Evolutionary conservation across 2,329 filamentous ascomycete genomes (phyloP), one percentile per base, ranked within the genome.

Genomic region (Pseudogymnoascus pannorum): DNA sequence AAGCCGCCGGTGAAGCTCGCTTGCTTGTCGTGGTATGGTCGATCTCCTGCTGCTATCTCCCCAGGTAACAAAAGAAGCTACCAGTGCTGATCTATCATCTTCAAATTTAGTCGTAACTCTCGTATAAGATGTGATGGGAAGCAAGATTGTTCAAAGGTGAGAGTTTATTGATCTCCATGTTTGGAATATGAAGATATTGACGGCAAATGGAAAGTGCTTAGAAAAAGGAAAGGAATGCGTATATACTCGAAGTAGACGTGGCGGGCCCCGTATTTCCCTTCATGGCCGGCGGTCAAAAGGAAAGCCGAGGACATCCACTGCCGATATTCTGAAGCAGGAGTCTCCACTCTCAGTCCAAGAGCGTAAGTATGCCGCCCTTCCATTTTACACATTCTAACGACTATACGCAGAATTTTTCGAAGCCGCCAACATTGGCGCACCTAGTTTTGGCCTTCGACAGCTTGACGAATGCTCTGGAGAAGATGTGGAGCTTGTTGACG

Each of bases 1-100:
- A 64, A 67, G 22, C 79, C 78, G 57, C 79, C 79, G 1, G 78
- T 80, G 26, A 81, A 81, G 68, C 73, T 78, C 58, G 79, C 79
- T 20, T 81, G 79, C 65, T 72, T 81, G 61, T 75, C 78, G 60
- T 81, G 78, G 78, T 80, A 75, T 63, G 75, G 72, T 22, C 1
- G 24, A 31, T 31, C n/a, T 9, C 24, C 20, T 54, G 26, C 16
- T 31, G 14, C 48, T 20, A 54, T 33, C 48, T 54, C 48, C 44
- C 26, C 16, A 54, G 26, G 48, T 54, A 33, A 11, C 26, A 54
- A 3, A 31, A 6, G n/a, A 29, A 54, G 26, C 2, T 20, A 26
- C 48, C 7, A 31, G 26, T 9, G 36, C 8, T 35, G 44, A 57
- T 22, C 63, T 60, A 62, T 65, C 61, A 62, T 64, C 29, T 40